Base-by-base conservation (phyloP, 345 rosid species). In the Sisymbrium irio region DNA sequence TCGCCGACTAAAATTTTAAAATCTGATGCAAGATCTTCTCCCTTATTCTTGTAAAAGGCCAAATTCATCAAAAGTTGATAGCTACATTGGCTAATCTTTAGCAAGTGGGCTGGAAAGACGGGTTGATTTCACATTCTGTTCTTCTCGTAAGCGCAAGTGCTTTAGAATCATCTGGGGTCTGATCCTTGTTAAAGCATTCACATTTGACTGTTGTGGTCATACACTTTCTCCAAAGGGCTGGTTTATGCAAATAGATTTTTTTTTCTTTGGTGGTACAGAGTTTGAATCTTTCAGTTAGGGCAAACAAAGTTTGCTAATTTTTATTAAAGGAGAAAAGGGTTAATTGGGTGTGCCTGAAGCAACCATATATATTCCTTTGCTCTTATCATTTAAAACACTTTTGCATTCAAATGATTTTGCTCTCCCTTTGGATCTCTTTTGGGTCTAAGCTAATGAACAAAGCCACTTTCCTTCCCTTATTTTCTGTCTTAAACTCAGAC, bases 311-410 rank as follows among this genome's bases (percentile, higher is more conserved):
- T 70, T 69, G 17, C 62, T 10, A 47, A 30, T 30, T 71, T 71
- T 56, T 37, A 11, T 39, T 56, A 64, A 70, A 71, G 55, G 36
- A 49, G 50, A 57, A 71, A 77, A 77, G 53, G 18, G 71, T 47
- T 70, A 67, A 69, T 77, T 70, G 80, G 72, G 80, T 77, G 80
- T 47, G 67, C 45, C 35, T 69, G 80, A 77, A 71, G 80, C 11
- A 71, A 77, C 76, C 67, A 63, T 56, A 10, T 64, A 64, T 56
- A 77, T 65, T 77, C 80, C 76, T 77, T 63, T 46, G 72, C 76
- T 70, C 65, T 70, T 30, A 53, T 64, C 62, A 77, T 71, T 56
- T 47, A 64, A 53, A 46, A 46, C 72, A 64, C 75, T 69, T 76
- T 76, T 56, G 66, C 54, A 39, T 69, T 76, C 79, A 54, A 69